Base-by-base conservation (phyloP, 495 filamentous ascomycete genomes). In the Talaromyces proteolyticus region DNA sequence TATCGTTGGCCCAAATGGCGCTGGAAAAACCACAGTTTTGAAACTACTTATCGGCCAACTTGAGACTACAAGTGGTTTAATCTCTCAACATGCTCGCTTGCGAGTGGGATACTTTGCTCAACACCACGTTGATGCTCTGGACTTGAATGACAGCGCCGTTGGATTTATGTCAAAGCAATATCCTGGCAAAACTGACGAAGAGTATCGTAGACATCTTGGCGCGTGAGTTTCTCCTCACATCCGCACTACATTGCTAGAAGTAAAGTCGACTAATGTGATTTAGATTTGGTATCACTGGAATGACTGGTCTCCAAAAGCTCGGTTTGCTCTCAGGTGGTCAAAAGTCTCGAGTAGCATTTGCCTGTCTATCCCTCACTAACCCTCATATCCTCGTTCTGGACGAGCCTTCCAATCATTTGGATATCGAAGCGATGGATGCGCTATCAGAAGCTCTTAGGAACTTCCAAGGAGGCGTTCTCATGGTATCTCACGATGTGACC, bases 361-460 rank as follows among this genome's bases (percentile, higher is more conserved):
- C 93, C 20, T 96, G 91, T 60, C 71, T 99, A 45, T 91, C 89
- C 2, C 69, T 99, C 46, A 87, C 81, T 19, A 95, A 96, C 66
- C 93, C 93, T 14, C 93, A 99, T 63, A 96, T 99, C 54, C 74
- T 99, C 20, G 94, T 99, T 44, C 87, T 99, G 39, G 93, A 99
- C 77, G 93, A 99, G 63, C 93, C 93, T 60, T 93, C 88, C 47
- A 99, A 99, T 72, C 93, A 99, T 59, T 72, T 99, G 60, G 93
- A 99, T 81, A 96, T 99, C 58, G 93, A 99, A 65, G 93, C 94
- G 50, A 99, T 99, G 93, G 93, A 99, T 70, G 93, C 94, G 10
- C 68, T 99, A 14, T 80, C 86, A 1, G 79, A 84, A 36, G 93
- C 94, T 20, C 76, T 99, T 43, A 76, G 80, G 56, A 79, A 83